Evolutionary conservation across 495 filamentous ascomycete species (phyloP).

Genomic region (Xylaria sp.): DNA sequence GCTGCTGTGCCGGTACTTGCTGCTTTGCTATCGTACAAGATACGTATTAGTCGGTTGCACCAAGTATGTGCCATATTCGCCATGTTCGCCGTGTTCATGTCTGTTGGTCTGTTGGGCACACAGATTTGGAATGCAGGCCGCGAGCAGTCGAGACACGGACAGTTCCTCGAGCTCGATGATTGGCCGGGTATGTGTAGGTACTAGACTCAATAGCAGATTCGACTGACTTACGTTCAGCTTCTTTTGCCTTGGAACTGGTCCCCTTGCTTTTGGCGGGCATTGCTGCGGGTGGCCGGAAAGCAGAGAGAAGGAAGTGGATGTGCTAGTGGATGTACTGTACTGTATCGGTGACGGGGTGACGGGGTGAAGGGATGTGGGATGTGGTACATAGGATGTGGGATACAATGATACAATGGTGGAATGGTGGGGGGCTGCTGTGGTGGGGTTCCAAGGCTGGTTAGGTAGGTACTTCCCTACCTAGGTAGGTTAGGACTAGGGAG

Average conservation of each 20-base stretch:
- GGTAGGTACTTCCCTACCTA: conserved; percentile 6
- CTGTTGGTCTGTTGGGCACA: not conserved
- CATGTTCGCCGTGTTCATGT: not conserved
- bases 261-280: conserved; percentile 45
- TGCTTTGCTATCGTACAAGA: conserved; percentile 30
- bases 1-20: conserved; percentile 29
- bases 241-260: conserved; percentile 32
- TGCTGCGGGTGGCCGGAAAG: conserved; percentile 20
- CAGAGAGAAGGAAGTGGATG: not conserved
- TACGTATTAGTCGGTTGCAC: conserved; percentile 20
- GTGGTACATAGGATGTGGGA: conserved; percentile 31
- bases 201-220: not conserved
- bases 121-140: conserved; percentile 4
- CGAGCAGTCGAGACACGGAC: not conserved
- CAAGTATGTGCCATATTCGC: not conserved
- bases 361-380: not conserved
- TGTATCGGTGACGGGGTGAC: not conserved
- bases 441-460: conserved; percentile 19
- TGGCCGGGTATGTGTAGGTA: not conserved
- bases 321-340: not conserved
- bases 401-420: not conserved
- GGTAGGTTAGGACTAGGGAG: too few species aligned
- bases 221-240: conserved; percentile 35
- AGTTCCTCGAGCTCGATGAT: not conserved
- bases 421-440: not conserved